Evolutionary conservation across 2,329 filamentous ascomycete genomes (phyloP), one percentile per base, ranked within the genome.

Genomic region (Calcarisporium arbuscula): DNA sequence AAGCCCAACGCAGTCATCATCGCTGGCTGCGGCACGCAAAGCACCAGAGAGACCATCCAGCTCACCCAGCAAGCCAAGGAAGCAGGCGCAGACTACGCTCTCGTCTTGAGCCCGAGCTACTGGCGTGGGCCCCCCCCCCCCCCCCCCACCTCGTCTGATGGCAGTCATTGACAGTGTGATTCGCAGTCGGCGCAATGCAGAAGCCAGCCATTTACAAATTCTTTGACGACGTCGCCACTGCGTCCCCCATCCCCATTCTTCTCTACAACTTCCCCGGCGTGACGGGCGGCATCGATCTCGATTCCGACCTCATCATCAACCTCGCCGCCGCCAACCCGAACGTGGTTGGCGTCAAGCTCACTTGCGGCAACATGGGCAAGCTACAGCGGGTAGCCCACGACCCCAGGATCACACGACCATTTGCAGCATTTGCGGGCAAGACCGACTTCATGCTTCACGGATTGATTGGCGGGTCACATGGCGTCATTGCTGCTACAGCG

Each of bases 61-160:
- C 65, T 82, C 30, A 88, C 82, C 60, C 62, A 68, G 35, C 83
- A 88, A 47, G 83, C 84, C 8, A 74, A 74, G 47, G 69, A 74
- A 26, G 70, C 78, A 15, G 85, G 85, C 34, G 84, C 81, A 42
- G 82, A 88, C 53, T 85, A 83, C 44, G 83, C 83, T 4, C 70
- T 92, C 32, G 74, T 90, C 1, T 68, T 90, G 11, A 82, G 85
- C 12, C 85, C 85, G 1, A 78, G 77, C 30, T 92, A 90, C 64
- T 90, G 88, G 61, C 75, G 80, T 31, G 53, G 72, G 2, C 64
- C 85, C n/a, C 79, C 86, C 49, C 74, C 69, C 10, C 70, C 74
- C 9, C n/a, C n/a, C n/a, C n/a, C n/a, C n/a, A n/a, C n/a, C n/a
- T n/a, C n/a, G n/a, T n/a, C n/a, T n/a, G n/a, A n/a, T n/a, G n/a